Evolutionary conservation across 2,329 filamentous ascomycete species (phyloP), one percentile per base, ranked within the genome.

Genomic region (Fusarium fracticaudum): DNA sequence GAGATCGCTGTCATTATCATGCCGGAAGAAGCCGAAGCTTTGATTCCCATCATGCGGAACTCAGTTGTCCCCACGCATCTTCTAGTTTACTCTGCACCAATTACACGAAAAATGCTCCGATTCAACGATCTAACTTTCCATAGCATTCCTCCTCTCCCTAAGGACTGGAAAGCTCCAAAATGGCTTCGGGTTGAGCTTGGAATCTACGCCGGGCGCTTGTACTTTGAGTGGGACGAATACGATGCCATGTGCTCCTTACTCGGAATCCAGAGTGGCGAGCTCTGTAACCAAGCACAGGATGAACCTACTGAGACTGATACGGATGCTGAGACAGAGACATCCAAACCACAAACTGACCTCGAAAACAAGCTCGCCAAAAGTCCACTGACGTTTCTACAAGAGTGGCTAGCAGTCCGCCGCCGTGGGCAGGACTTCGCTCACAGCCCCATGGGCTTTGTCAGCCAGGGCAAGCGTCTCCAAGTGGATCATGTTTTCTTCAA

Each of bases 131-230:
- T 93, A 0, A 77, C 78, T 1, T 92, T 86, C 76, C 89, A 88
- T 75, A 80, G 86, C 5, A 82, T 89, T 3, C 90, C 91, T 0
- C 35, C 80, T 0, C 80, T 92, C 0, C 85, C 88, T 0, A 6
- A 38, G 0, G 71, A 73, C 3, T 89, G 86, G 84, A 66, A 73
- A 4, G 80, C 86, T 1, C 89, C 91, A 0, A 48, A 71, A 0
- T 91, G 88, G 88, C 80, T 92, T 1, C 83, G 79, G 2, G 83
- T 88, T 1, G 88, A 93, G 74, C 77, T 93, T 0, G 90, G 90
- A 0, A 83, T 93, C 13, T 86, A 91, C 61, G 83, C 89, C 0
- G 91, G 91, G 0, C 84, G 90, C 0, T 82, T 93, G 0, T 92
- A 92, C 73, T 87, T 91, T 60, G 83, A 86, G 0, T 89, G 83